A percentile compares a stretch with the other conserved stretches of the same genome.
Conservation (phyloP, 2,329 filamentous ascomycete species). For the Microcera coccophila region DNA sequence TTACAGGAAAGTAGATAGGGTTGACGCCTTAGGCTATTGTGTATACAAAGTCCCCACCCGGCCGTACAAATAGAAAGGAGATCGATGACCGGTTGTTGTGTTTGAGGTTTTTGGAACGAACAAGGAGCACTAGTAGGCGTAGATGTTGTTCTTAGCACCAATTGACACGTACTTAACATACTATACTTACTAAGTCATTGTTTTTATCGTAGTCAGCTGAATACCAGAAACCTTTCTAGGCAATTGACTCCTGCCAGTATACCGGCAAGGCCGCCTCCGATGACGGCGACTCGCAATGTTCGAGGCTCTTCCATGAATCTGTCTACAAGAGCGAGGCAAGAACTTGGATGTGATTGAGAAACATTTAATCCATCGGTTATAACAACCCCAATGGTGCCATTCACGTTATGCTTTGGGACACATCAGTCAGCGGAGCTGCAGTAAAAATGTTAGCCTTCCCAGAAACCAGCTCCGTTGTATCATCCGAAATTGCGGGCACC, state of each 20-base stretch:
- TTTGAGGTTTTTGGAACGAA: too few species aligned
- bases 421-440: constrained; percentile 6
- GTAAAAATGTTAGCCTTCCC: neutral
- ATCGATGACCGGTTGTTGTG: too few species aligned
- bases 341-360: constrained; percentile 20
- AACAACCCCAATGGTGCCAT: constrained; percentile 12
- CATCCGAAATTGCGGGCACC: neutral
- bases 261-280: constrained; percentile 36
- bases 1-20: rapidly evolving
- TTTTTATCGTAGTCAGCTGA: constrained; percentile 66
- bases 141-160: too few species aligned
- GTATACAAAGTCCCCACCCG: too few species aligned
- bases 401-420: constrained; percentile 3
- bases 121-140: too few species aligned
- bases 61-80: too few species aligned
- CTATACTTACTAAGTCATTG: constrained; percentile 53
- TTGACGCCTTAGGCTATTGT: neutral
- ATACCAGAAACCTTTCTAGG: constrained; percentile 66
- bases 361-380: neutral
- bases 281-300: constrained; percentile 32
- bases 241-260: constrained; percentile 60
- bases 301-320: constrained; percentile 35
- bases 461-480: neutral
- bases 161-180: neutral
- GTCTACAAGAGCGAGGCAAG: constrained; percentile 25